Conservation (phyloP, 2,329 filamentous ascomycete species). For the Coleophoma eucalyptorum region DNA sequence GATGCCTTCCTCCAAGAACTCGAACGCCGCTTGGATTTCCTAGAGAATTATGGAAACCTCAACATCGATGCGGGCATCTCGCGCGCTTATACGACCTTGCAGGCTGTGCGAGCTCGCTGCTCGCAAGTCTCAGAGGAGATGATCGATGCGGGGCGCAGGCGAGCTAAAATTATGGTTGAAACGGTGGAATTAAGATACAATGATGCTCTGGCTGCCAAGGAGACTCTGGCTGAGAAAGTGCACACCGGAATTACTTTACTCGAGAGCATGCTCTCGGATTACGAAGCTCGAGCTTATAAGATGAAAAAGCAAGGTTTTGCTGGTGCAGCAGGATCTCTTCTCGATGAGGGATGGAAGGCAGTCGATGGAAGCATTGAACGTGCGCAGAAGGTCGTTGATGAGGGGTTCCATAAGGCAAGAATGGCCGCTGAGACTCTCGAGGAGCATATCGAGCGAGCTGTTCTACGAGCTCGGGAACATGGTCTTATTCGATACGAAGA, state of each 20-base stretch:
- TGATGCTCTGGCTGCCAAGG: constrained; percentile 77
- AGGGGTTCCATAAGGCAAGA: constrained; percentile 77
- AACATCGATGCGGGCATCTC: constrained; percentile 81
- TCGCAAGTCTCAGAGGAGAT: constrained; percentile 87
- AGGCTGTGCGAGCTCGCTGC: constrained; percentile 83
- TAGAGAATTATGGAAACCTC: constrained; percentile 83
- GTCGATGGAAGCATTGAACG: constrained; percentile 75
- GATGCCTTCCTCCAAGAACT: constrained; percentile 83
- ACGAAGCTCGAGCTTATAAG: constrained; percentile 78
- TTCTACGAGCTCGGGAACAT: constrained; percentile 69
- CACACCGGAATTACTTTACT: constrained; percentile 82
- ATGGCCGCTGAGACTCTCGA: constrained; percentile 79
- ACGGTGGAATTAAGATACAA: constrained; percentile 86
- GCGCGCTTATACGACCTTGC: constrained; percentile 79
- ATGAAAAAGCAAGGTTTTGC: constrained; percentile 74
- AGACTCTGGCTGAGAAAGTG: constrained; percentile 88
- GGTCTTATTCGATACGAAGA: constrained; percentile 87
- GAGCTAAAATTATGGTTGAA: constrained; percentile 86
- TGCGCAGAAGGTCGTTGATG: constrained; percentile 73
- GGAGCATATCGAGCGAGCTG: constrained; percentile 77
- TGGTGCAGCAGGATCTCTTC: constrained; percentile 65
- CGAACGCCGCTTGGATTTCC: constrained; percentile 78
- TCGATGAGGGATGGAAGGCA: constrained; percentile 75
- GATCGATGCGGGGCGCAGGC: constrained; percentile 78
- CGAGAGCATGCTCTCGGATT: constrained; percentile 79